Conservation (phyloP, 495 filamentous ascomycete genomes). For the Xylaria curta region DNA sequence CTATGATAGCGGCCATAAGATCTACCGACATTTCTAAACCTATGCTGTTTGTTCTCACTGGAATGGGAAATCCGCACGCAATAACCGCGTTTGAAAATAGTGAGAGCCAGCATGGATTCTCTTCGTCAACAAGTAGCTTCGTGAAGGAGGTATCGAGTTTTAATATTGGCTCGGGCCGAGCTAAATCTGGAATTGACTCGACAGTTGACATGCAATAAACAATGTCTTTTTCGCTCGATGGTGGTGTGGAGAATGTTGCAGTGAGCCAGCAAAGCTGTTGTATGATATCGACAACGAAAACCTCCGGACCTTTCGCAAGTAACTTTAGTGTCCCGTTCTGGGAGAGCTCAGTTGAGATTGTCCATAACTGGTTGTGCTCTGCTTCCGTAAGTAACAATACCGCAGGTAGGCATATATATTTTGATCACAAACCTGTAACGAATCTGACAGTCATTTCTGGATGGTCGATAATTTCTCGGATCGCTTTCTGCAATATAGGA, state of each 20-base stretch:
- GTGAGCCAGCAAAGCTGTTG: slow-evolving; percentile 11
- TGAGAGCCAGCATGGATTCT: slow-evolving; percentile 10
- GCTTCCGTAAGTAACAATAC: neutral
- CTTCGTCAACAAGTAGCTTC: neutral
- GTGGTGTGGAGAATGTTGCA: neutral
- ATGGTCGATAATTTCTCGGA: neutral
- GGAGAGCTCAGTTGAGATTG: neutral
- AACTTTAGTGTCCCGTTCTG: neutral
- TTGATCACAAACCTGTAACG: neutral
- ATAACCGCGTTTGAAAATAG: slow-evolving; percentile 7
- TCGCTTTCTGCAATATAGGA: neutral
- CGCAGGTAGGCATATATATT: neutral
- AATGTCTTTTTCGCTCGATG: neutral
- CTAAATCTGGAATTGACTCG: neutral
- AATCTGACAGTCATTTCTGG: neutral
- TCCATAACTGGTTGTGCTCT: neutral
- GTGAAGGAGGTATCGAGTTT: neutral
- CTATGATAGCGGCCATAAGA: slow-evolving; percentile 11
- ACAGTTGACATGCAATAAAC: neutral
- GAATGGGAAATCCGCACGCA: slow-evolving; percentile 2
- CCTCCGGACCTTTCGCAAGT: neutral
- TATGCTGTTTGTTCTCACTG: slow-evolving; percentile 1
- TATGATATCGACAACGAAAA: neutral
- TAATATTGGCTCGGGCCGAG: neutral
- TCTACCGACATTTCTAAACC: slow-evolving; percentile 9